Evolutionary conservation across 2,329 filamentous ascomycete genomes (phyloP).

Genomic region (Neonectria magnoliae): DNA sequence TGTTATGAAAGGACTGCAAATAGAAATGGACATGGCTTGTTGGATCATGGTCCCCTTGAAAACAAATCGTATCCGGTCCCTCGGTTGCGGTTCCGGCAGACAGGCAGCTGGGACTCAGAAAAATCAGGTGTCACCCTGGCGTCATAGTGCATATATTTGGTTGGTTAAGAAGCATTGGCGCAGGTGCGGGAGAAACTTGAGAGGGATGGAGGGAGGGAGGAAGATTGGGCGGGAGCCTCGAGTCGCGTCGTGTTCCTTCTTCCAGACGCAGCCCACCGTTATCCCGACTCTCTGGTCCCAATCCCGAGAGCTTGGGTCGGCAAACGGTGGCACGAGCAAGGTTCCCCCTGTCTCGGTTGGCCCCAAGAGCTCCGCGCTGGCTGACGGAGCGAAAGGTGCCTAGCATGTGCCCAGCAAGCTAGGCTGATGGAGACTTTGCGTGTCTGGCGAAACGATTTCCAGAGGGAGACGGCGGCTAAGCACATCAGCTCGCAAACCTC

Average conservation of each 20-base stretch:
- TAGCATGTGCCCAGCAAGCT: constrained; percentile 4
- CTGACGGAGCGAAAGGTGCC: constrained; percentile 15
- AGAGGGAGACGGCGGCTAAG: constrained; percentile 26
- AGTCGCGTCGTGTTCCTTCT: constrained; percentile 13
- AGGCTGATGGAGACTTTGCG: neutral
- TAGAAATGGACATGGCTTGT: constrained; percentile 19
- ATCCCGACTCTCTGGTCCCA: constrained; percentile 46
- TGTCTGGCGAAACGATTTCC: constrained; percentile 5
- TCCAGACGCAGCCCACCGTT: constrained; percentile 37
- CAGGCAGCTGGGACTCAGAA: neutral
- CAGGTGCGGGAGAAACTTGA: neutral
- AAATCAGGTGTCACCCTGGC: neutral
- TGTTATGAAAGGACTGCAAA: constrained; percentile 24
- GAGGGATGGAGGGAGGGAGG: neutral
- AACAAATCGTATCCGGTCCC: neutral
- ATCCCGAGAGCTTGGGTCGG: constrained; percentile 50
- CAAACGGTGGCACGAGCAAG: constrained; percentile 46
- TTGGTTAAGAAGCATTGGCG: neutral
- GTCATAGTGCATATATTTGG: neutral
- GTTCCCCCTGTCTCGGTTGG: constrained; percentile 43
- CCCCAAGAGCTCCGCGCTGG: constrained; percentile 25
- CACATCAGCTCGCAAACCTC: constrained; percentile 19
- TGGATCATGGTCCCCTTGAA: constrained; percentile 7
- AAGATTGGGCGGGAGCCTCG: neutral
- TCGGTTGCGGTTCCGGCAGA: neutral